phyloP scores from a whole-genome alignment of 768 basidiomycete genomes.

The Cyclocybe aegerita region DNA sequence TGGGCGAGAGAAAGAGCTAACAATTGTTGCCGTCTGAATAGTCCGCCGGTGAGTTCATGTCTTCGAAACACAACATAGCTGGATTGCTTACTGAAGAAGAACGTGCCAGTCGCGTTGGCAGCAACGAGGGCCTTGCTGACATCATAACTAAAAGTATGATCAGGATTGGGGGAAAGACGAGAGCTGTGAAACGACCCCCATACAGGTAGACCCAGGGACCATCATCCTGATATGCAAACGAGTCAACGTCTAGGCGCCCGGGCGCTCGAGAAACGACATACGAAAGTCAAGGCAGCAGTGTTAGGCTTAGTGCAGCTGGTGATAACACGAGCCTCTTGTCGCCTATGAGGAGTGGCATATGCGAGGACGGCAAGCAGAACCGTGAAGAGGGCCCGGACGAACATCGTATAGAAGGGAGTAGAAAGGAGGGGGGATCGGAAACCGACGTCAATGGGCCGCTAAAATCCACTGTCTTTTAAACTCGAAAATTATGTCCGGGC shows the following conservation, averaged over 20 bases:
- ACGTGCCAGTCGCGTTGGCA: conserved; percentile 38
- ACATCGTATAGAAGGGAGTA: conserved; percentile 8
- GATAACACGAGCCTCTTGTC: conserved; percentile 27
- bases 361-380: conserved; percentile 13
- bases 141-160: conserved; percentile 25
- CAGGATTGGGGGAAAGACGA: background rate
- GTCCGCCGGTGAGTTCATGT: background rate
- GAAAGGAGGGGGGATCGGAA: conserved; percentile 1
- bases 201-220: conserved; percentile 41
- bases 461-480: no score
- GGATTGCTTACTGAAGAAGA: conserved; percentile 41
- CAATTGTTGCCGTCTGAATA: conserved; percentile 39
- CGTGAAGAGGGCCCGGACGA: conserved; percentile 11
- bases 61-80: background rate
- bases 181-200: conserved; percentile 1
- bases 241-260: background rate
- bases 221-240: conserved; percentile 33
- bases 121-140: conserved; percentile 32
- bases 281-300: conserved; percentile 44
- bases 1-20: conserved; percentile 12
- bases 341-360: conserved; percentile 16
- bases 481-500: no score
- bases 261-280: conserved; percentile 17
- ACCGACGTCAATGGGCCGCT: background rate
- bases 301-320: conserved; percentile 36